These are phyloP conservation scores for Lactarius akahatsu DNA, from an alignment of 768 basidiomycete genomes.

Conservation along the genomic window DNA sequence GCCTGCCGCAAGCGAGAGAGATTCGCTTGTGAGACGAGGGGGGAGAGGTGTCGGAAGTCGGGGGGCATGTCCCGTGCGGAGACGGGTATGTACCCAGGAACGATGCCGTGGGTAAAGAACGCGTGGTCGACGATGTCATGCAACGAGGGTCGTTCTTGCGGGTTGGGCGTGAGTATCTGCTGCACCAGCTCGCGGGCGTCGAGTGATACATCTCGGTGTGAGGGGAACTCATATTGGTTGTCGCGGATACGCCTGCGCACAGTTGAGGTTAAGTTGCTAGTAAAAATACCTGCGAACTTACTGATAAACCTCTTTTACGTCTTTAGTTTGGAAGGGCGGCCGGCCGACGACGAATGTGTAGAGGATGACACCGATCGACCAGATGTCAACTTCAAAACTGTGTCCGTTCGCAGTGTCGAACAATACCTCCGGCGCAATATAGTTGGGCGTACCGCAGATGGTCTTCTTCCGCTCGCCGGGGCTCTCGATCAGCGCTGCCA, in stretches of 20 bases:
- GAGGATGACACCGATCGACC: constrained; percentile 96
- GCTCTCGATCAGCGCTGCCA: constrained; percentile 95
- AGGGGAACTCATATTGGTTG: constrained; percentile 90
- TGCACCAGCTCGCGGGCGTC: constrained; percentile 76
- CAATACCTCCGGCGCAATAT: constrained; percentile 96
- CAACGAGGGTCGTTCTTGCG: constrained; percentile 76
- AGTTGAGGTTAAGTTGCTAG: constrained; percentile 4
- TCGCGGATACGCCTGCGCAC: constrained; percentile 78
- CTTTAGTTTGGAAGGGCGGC: constrained; percentile 99
- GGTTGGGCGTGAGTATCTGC: constrained; percentile 82
- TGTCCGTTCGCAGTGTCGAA: constrained; percentile 96
- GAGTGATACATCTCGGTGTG: constrained; percentile 67
- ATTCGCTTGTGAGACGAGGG: constrained; percentile 62
- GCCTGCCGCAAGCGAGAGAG: constrained; percentile 63
- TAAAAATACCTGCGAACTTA: constrained; percentile 38
- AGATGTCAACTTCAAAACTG: constrained; percentile 97
- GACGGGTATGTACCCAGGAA: constrained; percentile 78
- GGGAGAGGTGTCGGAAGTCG: constrained; percentile 68
- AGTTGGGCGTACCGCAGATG: constrained; percentile 97
- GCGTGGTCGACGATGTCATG: constrained; percentile 80
- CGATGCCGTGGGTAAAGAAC: constrained; percentile 79
- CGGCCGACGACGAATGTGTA: constrained; percentile 93
- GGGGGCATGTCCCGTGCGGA: constrained; percentile 76
- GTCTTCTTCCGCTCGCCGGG: constrained; percentile 98
- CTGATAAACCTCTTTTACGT: constrained; percentile 96